Evolutionary conservation across 179 eudicot genomes (phyloP).

Genomic region (Amaranthus tricolor): DNA sequence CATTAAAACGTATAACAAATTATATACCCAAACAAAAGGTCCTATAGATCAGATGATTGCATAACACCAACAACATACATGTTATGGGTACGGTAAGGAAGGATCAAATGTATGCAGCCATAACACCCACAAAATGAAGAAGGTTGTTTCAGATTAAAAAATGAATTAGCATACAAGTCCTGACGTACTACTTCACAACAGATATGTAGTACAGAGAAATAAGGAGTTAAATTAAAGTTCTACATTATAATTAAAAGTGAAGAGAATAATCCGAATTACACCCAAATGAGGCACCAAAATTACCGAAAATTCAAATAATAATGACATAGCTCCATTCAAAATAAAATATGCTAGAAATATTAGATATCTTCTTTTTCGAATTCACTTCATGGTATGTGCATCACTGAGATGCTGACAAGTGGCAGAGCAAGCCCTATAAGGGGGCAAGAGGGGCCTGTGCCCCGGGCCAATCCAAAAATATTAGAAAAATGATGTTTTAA

Average conservation of each 20-base stretch:
- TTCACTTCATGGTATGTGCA: not conserved
- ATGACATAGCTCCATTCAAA: not conserved
- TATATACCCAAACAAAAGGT: not conserved
- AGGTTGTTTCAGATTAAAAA: not conserved
- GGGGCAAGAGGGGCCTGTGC: no score
- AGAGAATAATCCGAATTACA: not conserved
- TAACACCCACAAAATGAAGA: not conserved
- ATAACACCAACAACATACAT: not conserved
- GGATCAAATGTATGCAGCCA: not conserved
- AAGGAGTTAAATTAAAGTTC: not conserved
- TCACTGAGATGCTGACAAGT: not conserved
- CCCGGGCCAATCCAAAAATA: no score
- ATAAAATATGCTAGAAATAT: not conserved
- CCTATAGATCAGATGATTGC: not conserved
- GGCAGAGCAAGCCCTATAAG: no score
- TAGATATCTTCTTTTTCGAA: not conserved
- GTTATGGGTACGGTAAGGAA: not conserved
- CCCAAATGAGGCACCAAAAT: not conserved
- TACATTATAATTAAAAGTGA: not conserved
- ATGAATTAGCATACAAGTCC: not conserved
- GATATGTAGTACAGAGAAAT: not conserved
- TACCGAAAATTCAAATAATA: not conserved
- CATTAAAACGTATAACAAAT: conserved; percentile 12
- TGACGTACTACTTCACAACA: not conserved
- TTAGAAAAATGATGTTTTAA: no score